A percentile compares a stretch with the other conserved stretches of the same genome.
These are phyloP conservation scores for Phytophthora sp. DNA, from an alignment of 352 stramenopile genomes.

Conservation along the genomic window DNA sequence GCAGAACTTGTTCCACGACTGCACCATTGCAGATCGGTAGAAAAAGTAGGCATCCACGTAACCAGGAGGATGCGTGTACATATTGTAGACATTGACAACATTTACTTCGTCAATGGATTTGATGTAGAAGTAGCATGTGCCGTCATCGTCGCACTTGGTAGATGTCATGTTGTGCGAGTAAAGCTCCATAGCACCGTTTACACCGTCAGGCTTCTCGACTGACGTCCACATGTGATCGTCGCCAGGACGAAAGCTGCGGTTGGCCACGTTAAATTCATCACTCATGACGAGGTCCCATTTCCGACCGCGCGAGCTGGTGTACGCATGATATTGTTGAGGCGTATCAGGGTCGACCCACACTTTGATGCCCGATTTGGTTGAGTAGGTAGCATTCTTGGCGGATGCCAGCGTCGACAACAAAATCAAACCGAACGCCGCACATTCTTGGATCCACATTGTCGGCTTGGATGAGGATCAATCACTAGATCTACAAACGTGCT, in stretches of 20 bases:
- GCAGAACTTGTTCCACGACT: constrained; percentile 96
- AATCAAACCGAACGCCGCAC: not conserved
- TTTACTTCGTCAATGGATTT: constrained; percentile 42
- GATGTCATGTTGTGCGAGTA: constrained; percentile 87
- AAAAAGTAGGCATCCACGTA: constrained; percentile 51
- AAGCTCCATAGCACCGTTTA: constrained; percentile 88
- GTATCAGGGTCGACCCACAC: constrained; percentile 59
- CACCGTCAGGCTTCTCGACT: constrained; percentile 93
- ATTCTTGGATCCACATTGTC: not conserved
- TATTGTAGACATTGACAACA: constrained; percentile 60
- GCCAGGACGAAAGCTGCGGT: constrained; percentile 89
- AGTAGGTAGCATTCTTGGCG: constrained; percentile 23
- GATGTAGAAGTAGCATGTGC: constrained; percentile 55
- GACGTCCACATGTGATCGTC: constrained; percentile 94
- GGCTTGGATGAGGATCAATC: too few species aligned
- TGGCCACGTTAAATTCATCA: constrained; percentile 93
- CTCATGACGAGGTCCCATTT: constrained; percentile 87
- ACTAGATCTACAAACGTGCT: not conserved
- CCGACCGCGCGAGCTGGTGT: constrained; percentile 42
- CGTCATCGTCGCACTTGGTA: constrained; percentile 45
- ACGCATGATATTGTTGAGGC: constrained; percentile 30
- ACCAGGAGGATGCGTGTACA: constrained; percentile 48
- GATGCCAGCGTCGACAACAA: not conserved
- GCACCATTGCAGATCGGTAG: constrained; percentile 84
- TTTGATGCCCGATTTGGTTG: constrained; percentile 48